These are phyloP conservation scores for Biscutella laevigata DNA, from an alignment of 441 rosid genomes.

Conservation along the genomic window DNA sequence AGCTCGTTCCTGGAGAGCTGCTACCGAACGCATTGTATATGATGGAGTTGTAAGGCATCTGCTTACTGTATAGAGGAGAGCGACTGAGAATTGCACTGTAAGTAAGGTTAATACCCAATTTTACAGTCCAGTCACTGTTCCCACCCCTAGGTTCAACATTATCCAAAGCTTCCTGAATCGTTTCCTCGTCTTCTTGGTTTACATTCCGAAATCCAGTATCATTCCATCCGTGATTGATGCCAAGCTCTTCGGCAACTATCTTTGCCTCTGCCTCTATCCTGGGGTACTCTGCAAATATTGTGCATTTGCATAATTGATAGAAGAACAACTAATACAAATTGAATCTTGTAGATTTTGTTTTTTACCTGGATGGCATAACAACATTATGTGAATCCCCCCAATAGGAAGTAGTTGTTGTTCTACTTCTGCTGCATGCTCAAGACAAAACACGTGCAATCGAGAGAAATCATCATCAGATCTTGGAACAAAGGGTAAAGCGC, in stretches of 20 bases:
- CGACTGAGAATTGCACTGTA: slow-evolving; percentile 80
- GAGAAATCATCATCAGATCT: slow-evolving; percentile 70
- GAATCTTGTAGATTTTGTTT: slow-evolving; percentile 1
- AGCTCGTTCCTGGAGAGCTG: slow-evolving; percentile 43
- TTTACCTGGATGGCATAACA: slow-evolving; percentile 88
- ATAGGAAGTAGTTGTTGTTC: slow-evolving; percentile 66
- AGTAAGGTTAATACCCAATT: slow-evolving; percentile 82
- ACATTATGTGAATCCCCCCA: slow-evolving; percentile 71
- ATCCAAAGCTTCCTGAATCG: slow-evolving; percentile 61
- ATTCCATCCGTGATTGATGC: slow-evolving; percentile 49
- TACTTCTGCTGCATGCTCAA: slow-evolving; percentile 91
- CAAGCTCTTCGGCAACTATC: slow-evolving; percentile 69
- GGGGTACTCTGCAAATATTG: slow-evolving; percentile 85
- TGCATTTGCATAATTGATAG: background rate
- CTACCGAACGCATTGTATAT: slow-evolving; percentile 86
- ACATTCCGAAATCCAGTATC: slow-evolving; percentile 51
- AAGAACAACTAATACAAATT: background rate
- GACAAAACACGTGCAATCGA: slow-evolving; percentile 82
- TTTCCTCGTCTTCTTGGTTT: slow-evolving; percentile 59
- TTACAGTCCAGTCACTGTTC: slow-evolving; percentile 91
- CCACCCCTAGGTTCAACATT: slow-evolving; percentile 73
- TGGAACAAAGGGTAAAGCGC: slow-evolving; percentile 31
- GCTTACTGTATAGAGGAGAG: slow-evolving; percentile 83
- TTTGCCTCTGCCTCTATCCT: slow-evolving; percentile 81
- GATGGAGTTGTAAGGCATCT: slow-evolving; percentile 90